A percentile compares a stretch with the other conserved stretches of the same genome.
These are phyloP conservation scores for Leccinum uliginosum DNA, from an alignment of 768 basidiomycete species.

Conservation along the genomic window DNA sequence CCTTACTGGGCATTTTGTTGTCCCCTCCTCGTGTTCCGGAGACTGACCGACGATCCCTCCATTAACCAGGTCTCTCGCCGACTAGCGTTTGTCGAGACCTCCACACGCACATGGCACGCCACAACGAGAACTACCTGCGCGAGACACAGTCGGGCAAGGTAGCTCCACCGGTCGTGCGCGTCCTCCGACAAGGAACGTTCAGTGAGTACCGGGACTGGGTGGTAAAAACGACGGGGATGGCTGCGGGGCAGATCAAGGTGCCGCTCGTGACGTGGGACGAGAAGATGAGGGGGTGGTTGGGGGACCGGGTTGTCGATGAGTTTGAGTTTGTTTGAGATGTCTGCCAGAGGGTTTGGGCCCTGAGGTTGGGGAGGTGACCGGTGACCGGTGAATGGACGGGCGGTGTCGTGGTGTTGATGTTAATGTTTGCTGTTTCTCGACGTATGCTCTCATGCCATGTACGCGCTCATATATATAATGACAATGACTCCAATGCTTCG, in stretches of 20 bases:
- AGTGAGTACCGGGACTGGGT: slow-evolving; percentile 21
- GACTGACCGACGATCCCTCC: background rate
- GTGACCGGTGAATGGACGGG: too few relatives aligned
- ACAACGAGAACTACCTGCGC: slow-evolving; percentile 17
- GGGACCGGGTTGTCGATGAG: slow-evolving; percentile 12
- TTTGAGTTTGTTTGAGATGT: background rate
- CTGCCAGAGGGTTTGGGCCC: too few relatives aligned
- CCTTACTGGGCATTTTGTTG: too few relatives aligned
- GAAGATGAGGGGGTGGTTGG: slow-evolving; percentile 12
- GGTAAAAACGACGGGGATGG: slow-evolving; percentile 9
- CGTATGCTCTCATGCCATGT: too few relatives aligned
- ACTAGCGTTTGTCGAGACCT: slow-evolving; percentile 3
- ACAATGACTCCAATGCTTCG: too few relatives aligned
- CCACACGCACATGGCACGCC: slow-evolving; percentile 3
- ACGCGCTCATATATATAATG: too few relatives aligned
- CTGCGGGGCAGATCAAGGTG: slow-evolving; percentile 20
- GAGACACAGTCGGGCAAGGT: slow-evolving; percentile 10
- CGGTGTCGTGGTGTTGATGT: too few relatives aligned
- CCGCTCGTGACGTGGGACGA: slow-evolving; percentile 15
- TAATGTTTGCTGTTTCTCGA: too few relatives aligned
- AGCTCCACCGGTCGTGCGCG: slow-evolving; percentile 8
- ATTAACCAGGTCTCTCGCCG: slow-evolving; percentile 1
- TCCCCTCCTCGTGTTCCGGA: background rate
- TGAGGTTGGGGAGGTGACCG: too few relatives aligned
- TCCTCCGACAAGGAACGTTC: slow-evolving; percentile 19